Conservation (phyloP, 1,284 basidiomycete genomes). For the Sparassis latifolia region DNA sequence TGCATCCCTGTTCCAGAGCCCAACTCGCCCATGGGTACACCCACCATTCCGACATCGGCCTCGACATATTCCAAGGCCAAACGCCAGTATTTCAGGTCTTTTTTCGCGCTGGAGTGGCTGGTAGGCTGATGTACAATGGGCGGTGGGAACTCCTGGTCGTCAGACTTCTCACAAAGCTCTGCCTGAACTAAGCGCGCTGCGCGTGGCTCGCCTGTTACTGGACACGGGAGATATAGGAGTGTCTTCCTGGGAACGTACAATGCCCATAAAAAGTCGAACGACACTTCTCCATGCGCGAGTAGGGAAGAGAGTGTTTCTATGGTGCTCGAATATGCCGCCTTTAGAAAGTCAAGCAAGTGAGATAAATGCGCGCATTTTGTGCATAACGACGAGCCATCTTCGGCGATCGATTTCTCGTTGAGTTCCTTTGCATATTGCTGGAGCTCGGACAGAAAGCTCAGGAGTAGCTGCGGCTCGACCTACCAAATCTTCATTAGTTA, state of each 20-base stretch:
- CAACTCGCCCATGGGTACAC: conserved; percentile 6
- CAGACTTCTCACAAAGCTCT: conserved; percentile 25
- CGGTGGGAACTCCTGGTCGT: conserved; percentile 13
- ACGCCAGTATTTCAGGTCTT: conserved; percentile 22
- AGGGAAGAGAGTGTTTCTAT: conserved; percentile 40
- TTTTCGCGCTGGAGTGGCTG: conserved; percentile 7
- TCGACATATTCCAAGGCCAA: conserved; percentile 26
- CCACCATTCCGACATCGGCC: conserved; percentile 18
- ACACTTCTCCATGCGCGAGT: conserved; percentile 46
- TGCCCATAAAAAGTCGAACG: conserved; percentile 52
- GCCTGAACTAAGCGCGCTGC: conserved; percentile 39
- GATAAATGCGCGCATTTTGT: conserved; percentile 33
- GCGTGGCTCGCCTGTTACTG: conserved; percentile 44
- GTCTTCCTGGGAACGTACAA: conserved; percentile 46
- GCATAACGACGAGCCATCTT: conserved; percentile 28
- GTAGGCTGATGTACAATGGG: conserved; percentile 20
- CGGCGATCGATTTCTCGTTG: conserved; percentile 27
- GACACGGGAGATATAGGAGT: conserved; percentile 43
- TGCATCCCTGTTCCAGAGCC: conserved; percentile 2
- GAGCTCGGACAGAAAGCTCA: conserved; percentile 44
- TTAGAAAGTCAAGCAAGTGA: conserved; percentile 41
- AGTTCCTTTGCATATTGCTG: conserved; percentile 35
- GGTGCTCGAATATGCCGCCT: conserved; percentile 40
- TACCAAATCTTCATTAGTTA: conserved; percentile 14
- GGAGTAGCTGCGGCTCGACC: conserved; percentile 49